Conservation (phyloP, 2,329 filamentous ascomycete species). For the Fusarium sp. region DNA sequence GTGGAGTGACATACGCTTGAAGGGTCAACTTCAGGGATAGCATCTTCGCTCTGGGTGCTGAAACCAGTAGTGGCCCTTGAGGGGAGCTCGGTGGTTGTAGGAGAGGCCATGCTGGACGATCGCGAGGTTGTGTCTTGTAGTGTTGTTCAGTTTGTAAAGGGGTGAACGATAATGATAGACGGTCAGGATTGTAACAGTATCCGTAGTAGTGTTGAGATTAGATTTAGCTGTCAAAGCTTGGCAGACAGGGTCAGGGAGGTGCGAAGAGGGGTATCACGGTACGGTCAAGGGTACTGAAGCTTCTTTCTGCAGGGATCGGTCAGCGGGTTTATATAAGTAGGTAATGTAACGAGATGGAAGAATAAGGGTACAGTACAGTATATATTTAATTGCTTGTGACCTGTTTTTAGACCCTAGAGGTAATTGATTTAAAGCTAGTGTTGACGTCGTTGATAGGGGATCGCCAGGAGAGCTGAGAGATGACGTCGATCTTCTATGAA, state of each 20-base stretch:
- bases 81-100: constrained; percentile 54
- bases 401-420: neutral
- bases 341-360: neutral
- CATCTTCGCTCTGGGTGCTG: constrained; percentile 66
- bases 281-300: constrained; percentile 39
- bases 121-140: neutral
- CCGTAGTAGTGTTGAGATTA: constrained; percentile 28
- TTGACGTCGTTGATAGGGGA: constrained; percentile 39
- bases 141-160: constrained; percentile 4
- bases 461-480: constrained; percentile 33
- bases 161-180: constrained; percentile 5
- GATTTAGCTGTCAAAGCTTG: constrained; percentile 34
- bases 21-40: constrained; percentile 69
- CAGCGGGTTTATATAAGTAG: constrained; percentile 4
- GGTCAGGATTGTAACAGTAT: constrained; percentile 15
- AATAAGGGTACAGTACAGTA: neutral
- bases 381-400: constrained; percentile 1
- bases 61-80: constrained; percentile 61
- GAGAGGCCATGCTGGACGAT: constrained; percentile 49
- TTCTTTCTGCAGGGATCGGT: constrained; percentile 20
- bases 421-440: constrained; percentile 19
- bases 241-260: constrained; percentile 38
- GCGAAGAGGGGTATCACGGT: constrained; percentile 35
- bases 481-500: constrained; percentile 30
- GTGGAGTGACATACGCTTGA: constrained; percentile 62